Base-by-base conservation (phyloP, 2,329 filamentous ascomycete species). In the Chrysosporium keratinophilum region DNA sequence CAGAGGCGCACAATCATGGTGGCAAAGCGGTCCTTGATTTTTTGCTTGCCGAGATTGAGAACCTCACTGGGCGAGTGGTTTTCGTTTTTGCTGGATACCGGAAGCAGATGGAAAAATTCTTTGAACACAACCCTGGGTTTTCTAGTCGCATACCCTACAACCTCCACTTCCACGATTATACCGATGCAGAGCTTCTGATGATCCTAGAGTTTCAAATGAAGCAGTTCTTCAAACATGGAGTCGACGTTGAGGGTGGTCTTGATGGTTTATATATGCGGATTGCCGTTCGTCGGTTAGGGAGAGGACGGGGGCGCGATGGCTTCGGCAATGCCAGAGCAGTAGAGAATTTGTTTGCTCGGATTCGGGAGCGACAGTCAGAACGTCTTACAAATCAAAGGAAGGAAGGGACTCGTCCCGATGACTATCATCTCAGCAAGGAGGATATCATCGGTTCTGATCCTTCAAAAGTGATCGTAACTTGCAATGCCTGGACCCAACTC, bases 1-100 rank as follows among this genome's bases (percentile, higher is more conserved):
- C 1, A 78, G 78, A 0, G 85, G 85, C 0, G 71, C 68, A 0
- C 75, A 77, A 0, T n/a, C n/a, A n/a, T n/a, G n/a, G n/a, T n/a
- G n/a, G n/a, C n/a, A n/a, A n/a, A n/a, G n/a, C n/a, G n/a, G 83
- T 88, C 0, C 70, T 91, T 0, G 85, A 91, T 57, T 87, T 77
- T 56, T 71, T 91, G 0, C 76, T 91, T 0, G 76, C 83, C 0
- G 84, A 89, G 60, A 78, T 88, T 0, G 86, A 90, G 60, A 87
- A 88, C 50, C 72, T 81, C 0, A 78, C 75, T 0, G 85, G 85
- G 0, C 85, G 85, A 59, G 66, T 90, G 0, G 79, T 83, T 0
- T 85, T 90, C 51, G 74, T 90, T 0, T 71, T 91, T 2, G 86
- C 85, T 0, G 86, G 87, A 0, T 90, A 90, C 65, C 74, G 74